phyloP scores from a whole-genome alignment of 169 alveolate genomes.

The Blepharisma undulans region DNA sequence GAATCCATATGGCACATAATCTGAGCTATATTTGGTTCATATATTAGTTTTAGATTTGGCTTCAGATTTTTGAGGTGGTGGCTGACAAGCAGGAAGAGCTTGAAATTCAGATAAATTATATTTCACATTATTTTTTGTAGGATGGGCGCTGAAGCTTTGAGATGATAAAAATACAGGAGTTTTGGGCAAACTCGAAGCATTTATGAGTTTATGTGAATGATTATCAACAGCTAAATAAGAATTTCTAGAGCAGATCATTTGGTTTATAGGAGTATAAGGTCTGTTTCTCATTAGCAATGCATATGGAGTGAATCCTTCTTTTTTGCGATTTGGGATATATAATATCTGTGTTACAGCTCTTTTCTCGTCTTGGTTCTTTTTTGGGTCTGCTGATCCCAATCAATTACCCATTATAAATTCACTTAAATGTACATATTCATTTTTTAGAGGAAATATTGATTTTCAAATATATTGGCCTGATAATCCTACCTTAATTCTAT shows the following conservation, averaged over 20 bases:
- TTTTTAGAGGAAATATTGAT: not conserved
- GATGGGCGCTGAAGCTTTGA: not conserved
- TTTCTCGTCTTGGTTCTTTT: not conserved
- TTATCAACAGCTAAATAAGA: not conserved
- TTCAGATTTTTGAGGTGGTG: not conserved
- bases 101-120: not conserved
- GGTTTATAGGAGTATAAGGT: not conserved
- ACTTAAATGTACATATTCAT: too few relatives aligned
- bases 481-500: too few relatives aligned
- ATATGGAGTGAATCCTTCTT: not conserved
- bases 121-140: not conserved
- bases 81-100: not conserved
- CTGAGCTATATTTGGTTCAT: not conserved
- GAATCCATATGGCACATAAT: not conserved
- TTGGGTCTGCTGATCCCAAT: not conserved
- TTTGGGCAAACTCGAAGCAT: too few relatives aligned
- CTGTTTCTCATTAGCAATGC: not conserved
- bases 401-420: not conserved
- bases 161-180: not conserved
- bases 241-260: too few relatives aligned
- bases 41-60: not conserved
- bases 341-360: not conserved
- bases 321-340: not conserved
- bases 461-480: too few relatives aligned
- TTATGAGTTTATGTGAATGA: too few relatives aligned